Base-by-base conservation (phyloP, 202 grass and related monocot species). In the Bolboschoenoplectus hybrid region DNA sequence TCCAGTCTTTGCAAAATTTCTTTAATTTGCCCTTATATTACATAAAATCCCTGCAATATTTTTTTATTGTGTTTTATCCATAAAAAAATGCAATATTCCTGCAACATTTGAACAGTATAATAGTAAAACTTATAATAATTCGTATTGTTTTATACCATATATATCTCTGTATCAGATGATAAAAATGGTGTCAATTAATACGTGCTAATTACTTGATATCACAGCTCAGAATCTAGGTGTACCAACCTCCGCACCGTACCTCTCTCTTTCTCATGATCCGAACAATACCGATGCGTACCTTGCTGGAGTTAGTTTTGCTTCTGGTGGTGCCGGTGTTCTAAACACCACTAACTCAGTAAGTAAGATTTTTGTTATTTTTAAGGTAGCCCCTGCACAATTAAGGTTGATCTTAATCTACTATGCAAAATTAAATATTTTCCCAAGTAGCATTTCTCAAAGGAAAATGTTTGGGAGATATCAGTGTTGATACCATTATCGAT, bases 231-330 rank as follows among this genome's bases (percentile, higher is more conserved):
- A 77, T 60, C 88, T 97, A 1, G 75, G 84, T 8, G 32, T 94
- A 11, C 41, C 69, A n/a, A 88, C 85, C 20, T 65, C 94, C n/a
- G 78, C 58, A 38, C 74, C 92, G 2, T 94, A 94, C 46, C 90
- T 94, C 66, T 88, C 87, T 46, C 50, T 92, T 17, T 12, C 84
- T 52, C 40, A 63, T 74, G 70, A 44, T 38, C 77, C 89, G 13
- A 87, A 82, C 34, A 80, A 55, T 7, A 83, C 61, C 13, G 77
- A 39, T 78, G 58, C 19, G 12, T 91, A 81, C 45, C 63, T 89
- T 8, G 74, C 19, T 3, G 92, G 94, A 26, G 47, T 94, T 67
- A 97, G 81, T 69, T 97, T 97, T 76, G 92, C 92, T 65, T 97
- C 94, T 2, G 94, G 90, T 12, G 94, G 92, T 40, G 89, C 90